phyloP scores from a whole-genome alignment of 2,329 filamentous ascomycete genomes.

The Ophiostoma triangulosporum region DNA sequence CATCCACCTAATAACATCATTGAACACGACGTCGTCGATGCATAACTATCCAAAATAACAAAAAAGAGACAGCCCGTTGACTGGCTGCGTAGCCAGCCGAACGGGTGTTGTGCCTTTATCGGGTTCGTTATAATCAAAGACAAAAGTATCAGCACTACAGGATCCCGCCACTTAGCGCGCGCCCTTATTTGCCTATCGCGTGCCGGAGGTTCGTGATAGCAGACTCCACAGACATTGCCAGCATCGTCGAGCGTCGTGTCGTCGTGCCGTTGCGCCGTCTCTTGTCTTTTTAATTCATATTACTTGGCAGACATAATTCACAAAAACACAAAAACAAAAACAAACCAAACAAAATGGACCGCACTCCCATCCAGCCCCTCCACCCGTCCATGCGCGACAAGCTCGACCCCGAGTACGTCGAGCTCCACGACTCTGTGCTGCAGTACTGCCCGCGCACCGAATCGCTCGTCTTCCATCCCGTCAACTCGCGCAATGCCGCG shows the following conservation, averaged over 20 bases:
- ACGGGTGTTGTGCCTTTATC: no score
- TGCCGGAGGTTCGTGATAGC: neutral
- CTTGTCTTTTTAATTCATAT: neutral
- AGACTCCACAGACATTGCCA: neutral
- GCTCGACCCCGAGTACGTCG: conserved; percentile 26
- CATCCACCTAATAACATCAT: no score
- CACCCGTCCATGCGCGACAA: conserved; percentile 20
- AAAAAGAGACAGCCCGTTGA: no score
- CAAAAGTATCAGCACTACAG: no score
- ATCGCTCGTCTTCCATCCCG: neutral
- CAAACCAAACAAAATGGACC: neutral
- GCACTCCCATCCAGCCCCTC: conserved; percentile 18
- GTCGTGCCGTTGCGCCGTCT: no score
- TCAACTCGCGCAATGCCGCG: neutral
- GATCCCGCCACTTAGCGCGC: neutral
- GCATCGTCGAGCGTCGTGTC: no score
- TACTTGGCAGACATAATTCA: neutral
- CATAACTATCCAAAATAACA: no score
- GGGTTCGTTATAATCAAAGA: no score
- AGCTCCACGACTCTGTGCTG: conserved; percentile 23
- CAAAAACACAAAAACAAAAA: neutral
- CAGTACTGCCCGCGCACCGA: conserved; percentile 24
- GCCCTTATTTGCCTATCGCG: conserved; percentile 2
- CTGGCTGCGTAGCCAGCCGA: no score
- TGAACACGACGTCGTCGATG: no score